Conservation (phyloP, 2,329 filamentous ascomycete species). For the Ceratocystis albifundus region DNA sequence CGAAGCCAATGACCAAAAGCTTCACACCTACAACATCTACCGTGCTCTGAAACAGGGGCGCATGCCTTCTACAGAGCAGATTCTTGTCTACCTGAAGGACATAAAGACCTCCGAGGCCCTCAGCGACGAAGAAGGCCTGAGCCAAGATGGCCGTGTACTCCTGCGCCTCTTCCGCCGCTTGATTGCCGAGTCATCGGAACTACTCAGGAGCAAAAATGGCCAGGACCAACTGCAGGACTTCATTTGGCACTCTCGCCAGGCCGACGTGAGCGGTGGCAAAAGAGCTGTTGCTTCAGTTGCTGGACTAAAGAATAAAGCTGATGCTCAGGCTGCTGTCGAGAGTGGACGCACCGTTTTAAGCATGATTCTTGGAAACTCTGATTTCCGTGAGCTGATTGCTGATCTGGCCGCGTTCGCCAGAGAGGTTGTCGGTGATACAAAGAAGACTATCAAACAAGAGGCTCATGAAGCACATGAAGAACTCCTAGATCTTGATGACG, state of each 20-base stretch:
- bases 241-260: constrained; percentile 69
- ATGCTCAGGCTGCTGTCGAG: constrained; percentile 50
- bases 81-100: constrained; percentile 66
- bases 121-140: constrained; percentile 41
- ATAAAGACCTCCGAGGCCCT: constrained; percentile 56
- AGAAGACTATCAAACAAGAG: constrained; percentile 63
- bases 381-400: constrained; percentile 75
- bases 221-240: constrained; percentile 84
- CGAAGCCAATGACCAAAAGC: constrained; percentile 69
- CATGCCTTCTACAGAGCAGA: constrained; percentile 84
- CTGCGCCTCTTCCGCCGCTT: constrained; percentile 60
- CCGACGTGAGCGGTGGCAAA: constrained; percentile 57
- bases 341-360: constrained; percentile 74
- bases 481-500: constrained; percentile 12
- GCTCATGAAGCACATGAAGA: constrained; percentile 46
- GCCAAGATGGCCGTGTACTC: constrained; percentile 62
- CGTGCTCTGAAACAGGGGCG: constrained; percentile 71
- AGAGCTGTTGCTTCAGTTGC: constrained; percentile 51
- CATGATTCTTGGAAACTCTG: constrained; percentile 76
- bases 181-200: constrained; percentile 68
- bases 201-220: constrained; percentile 71
- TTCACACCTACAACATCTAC: constrained; percentile 87
- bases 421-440: constrained; percentile 78
- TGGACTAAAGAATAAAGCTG: constrained; percentile 54
- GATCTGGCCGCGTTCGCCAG: constrained; percentile 69